Evolutionary conservation across 1,284 basidiomycete species (phyloP), one percentile per base, ranked within the genome.

Genomic region (Singerocomus rubriflavus): DNA sequence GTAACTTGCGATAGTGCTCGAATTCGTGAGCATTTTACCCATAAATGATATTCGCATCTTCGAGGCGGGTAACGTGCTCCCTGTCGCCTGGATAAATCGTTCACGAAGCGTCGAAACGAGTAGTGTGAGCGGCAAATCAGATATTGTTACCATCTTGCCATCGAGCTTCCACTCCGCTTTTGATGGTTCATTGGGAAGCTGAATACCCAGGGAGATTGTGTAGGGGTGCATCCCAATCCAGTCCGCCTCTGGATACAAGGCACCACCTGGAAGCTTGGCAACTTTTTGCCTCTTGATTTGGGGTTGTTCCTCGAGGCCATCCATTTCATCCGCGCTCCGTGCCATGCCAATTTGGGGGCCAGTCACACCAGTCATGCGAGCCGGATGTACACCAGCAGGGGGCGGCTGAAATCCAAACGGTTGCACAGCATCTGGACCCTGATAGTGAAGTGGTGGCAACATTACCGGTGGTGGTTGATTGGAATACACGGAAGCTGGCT

Each of bases 111-210:
- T 88, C 13, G 90, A 91, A 50, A 96, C 88, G 43, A 93, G 74
- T 41, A 91, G 72, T 50, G 81, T 91, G 60, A 95, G 79, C 4
- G 91, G 87, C 30, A 96, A 70, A 54, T 95, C 92, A 1, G 83
- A 78, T 47, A 98, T 77, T 8, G 80, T 81, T 49, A 94, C 80
- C 35, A 84, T 72, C 45, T 75, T 77, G 0, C 94, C 94, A 61
- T 96, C 84, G 50, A 97, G 77, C 63, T 93, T 93, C 91, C 89
- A 95, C 69, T 95, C 93, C 0, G 93, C 85, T 68, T 89, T 91
- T 33, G 85, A 82, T 2, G 84, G 70, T 63, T 93, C 86, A 46
- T 72, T 75, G 2, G 94, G 93, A 51, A 98, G 75, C 66, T 94
- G 91, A 6, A 97, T 77, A 35, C 79, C 77, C 29, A 98, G 75